phyloP scores from a whole-genome alignment of 2,329 filamentous ascomycete species.

The Fusarium sp. region DNA sequence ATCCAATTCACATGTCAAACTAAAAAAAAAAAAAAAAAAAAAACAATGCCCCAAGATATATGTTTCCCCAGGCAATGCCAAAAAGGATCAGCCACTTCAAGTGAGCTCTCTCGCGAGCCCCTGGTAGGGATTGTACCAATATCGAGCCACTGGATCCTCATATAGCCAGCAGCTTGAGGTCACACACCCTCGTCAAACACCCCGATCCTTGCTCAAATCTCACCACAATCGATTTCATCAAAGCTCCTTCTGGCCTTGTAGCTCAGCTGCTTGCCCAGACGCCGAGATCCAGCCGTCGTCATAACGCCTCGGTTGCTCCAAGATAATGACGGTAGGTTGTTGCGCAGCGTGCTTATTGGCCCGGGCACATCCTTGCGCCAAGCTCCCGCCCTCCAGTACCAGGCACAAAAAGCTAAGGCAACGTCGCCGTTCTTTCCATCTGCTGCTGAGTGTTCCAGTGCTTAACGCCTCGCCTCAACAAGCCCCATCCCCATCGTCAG shows the following conservation, averaged over 20 bases:
- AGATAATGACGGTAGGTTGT: constrained; percentile 22
- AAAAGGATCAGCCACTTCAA: not conserved
- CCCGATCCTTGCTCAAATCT: constrained; percentile 21
- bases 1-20: constrained; percentile 20
- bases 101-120: constrained; percentile 18
- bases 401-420: constrained; percentile 40
- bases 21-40: not conserved
- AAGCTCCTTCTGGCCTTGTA: not conserved
- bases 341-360: constrained; percentile 33
- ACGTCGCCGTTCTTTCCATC: constrained; percentile 3
- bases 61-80: constrained; percentile 4
- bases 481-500: constrained; percentile 45
- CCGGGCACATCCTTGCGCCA: constrained; percentile 32
- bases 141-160: constrained; percentile 22
- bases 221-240: constrained; percentile 10
- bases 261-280: not conserved
- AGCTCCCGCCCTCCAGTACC: constrained; percentile 31
- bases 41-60: not conserved
- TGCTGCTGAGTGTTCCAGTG: constrained; percentile 15
- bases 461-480: constrained; percentile 41
- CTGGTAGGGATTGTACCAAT: constrained; percentile 22
- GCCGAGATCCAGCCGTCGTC: constrained; percentile 13
- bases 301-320: constrained; percentile 8
- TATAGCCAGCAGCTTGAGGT: not conserved
- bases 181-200: constrained; percentile 14